Conservation (phyloP, 441 rosid species). For the Adansonia rubrostipa region DNA sequence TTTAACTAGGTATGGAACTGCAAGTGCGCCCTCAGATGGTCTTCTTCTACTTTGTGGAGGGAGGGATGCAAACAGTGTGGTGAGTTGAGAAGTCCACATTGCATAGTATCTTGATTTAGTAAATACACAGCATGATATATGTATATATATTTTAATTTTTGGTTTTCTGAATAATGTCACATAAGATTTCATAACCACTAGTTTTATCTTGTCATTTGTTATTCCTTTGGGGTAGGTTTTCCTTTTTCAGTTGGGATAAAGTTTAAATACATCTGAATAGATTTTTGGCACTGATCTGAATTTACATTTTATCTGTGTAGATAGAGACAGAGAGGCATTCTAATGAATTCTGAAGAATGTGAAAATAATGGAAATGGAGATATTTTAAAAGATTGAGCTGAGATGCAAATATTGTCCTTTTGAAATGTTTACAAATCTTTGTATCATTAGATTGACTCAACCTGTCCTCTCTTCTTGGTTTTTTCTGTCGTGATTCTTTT, state of each 20-base stretch:
- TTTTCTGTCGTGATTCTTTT: slow-evolving; percentile 26
- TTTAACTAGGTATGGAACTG: slow-evolving; percentile 93
- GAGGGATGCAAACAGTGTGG: slow-evolving; percentile 96
- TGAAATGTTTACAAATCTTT: not conserved
- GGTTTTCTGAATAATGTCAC: slow-evolving; percentile 2
- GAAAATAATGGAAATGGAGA: slow-evolving; percentile 17
- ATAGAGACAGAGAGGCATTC: not conserved
- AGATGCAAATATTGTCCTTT: slow-evolving; percentile 5
- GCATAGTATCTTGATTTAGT: not conserved
- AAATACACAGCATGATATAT: not conserved
- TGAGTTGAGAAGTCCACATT: slow-evolving; percentile 43
- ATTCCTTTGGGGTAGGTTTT: slow-evolving; percentile 11
- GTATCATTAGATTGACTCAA: slow-evolving; percentile 14
- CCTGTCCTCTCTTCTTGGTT: slow-evolving; percentile 20
- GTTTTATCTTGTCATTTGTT: not conserved
- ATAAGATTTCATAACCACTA: slow-evolving; percentile 9
- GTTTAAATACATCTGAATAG: not conserved
- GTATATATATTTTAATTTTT: not conserved
- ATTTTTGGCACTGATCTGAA: not conserved
- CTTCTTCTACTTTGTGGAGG: slow-evolving; percentile 99
- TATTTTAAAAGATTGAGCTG: slow-evolving; percentile 20
- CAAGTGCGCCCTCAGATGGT: slow-evolving; percentile 99
- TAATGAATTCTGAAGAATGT: slow-evolving; percentile 10
- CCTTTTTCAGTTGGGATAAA: not conserved
- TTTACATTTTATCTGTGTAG: not conserved